These are phyloP conservation scores for Erucastrum elatum DNA, from an alignment of 345 rosid genomes.

Conservation along the genomic window DNA sequence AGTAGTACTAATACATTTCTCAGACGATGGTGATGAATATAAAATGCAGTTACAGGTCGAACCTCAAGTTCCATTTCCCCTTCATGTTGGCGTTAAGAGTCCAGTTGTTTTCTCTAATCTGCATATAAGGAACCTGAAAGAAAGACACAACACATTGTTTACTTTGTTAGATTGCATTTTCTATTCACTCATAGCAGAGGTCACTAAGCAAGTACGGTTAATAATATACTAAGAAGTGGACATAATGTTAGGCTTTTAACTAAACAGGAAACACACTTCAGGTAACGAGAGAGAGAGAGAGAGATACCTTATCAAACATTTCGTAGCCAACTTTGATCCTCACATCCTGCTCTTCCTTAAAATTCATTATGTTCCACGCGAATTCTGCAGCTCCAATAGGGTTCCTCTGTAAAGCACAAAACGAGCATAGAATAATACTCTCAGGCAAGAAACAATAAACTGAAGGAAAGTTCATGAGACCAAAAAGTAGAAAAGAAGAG, in stretches of 20 bases:
- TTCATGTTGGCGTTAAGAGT: conserved; percentile 74
- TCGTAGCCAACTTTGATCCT: conserved; percentile 82
- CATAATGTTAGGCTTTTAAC: too few species aligned
- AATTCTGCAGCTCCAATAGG: conserved; percentile 83
- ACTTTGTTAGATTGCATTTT: not conserved
- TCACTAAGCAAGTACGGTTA: too few species aligned
- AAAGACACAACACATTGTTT: not conserved
- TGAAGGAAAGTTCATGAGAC: not conserved
- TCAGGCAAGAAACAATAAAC: not conserved
- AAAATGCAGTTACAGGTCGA: conserved; percentile 46
- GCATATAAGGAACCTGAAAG: conserved; percentile 80
- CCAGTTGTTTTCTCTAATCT: conserved; percentile 92
- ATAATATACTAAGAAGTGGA: too few species aligned
- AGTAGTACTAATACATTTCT: conserved; percentile 24
- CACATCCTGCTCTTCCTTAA: conserved; percentile 78
- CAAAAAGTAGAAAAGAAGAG: not conserved
- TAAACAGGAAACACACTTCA: not conserved
- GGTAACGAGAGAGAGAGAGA: not conserved
- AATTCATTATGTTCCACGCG: conserved; percentile 66
- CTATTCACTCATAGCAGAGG: too few species aligned
- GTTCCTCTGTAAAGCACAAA: conserved; percentile 58
- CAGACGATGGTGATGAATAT: conserved; percentile 14
- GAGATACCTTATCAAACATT: conserved; percentile 67
- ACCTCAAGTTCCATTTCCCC: conserved; percentile 82
- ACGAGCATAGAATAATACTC: not conserved